Evolutionary conservation across 2,329 filamentous ascomycete species (phyloP), one percentile per base, ranked within the genome.

Genomic region (Monosporascus ibericus): DNA sequence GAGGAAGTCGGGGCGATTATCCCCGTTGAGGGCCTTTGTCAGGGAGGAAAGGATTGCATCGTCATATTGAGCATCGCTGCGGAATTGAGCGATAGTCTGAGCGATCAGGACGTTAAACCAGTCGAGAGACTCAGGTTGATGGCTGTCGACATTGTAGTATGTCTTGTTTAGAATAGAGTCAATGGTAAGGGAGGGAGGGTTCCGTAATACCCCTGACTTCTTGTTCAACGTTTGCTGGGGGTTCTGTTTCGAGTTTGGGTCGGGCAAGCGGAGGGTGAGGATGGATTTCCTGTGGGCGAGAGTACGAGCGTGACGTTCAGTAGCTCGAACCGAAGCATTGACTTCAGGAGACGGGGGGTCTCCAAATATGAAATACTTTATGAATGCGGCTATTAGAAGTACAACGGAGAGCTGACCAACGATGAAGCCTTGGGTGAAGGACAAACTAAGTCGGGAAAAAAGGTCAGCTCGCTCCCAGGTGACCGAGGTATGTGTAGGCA

Each of bases 301-400:
- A 2, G 87, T 88, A 58, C 87, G 79, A 49, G 86, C 84, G 53
- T 86, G 83, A 25, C 89, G 83, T 60, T 90, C 85, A 11, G 86
- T 86, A 53, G 88, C 89, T 59, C 88, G 84, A 44, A 87, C 75
- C 7, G 89, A 79, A 14, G 90, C 89, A 20, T 87, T 89, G 51
- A 87, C 84, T 58, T 95, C 91, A 55, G 90, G 80, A 1, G 88
- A 90, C 1, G 91, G 90, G 5, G 90, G 85, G 67, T 97, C 94
- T 62, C 94, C 94, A 67, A 99, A 97, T 66, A 99, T 97, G 81
- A 99, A 99, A 82, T 96, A 99, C 69, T 96, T 96, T 72, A 99
- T 97, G 73, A 99, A 97, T 60, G 88, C 90, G 58, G 91, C 92
- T 56, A 99, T 84, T 39, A 99, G 79, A 24, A 97, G 75, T 15